phyloP scores from a whole-genome alignment of 2,329 filamentous ascomycete species.

The Sarocladium kiliense region DNA sequence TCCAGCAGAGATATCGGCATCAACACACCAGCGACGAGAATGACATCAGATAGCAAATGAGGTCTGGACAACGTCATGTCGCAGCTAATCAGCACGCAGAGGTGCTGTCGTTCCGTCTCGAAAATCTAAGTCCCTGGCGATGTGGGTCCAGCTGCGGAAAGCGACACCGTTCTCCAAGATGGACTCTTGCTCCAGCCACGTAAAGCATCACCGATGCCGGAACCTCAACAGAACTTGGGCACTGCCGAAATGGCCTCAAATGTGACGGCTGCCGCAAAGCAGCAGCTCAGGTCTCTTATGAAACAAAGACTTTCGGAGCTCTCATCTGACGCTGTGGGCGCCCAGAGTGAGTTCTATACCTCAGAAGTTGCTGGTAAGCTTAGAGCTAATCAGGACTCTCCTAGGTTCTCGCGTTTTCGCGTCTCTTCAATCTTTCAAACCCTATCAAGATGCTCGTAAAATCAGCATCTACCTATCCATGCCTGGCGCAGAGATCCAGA shows the following conservation, averaged over 20 bases:
- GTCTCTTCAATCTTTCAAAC: conserved; percentile 59
- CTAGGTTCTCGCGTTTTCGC: conserved; percentile 62
- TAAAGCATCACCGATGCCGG: not conserved
- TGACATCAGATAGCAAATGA: no score
- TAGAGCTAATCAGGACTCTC: conserved; percentile 5
- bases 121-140: not conserved
- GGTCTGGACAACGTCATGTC: not conserved
- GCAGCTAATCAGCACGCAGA: not conserved
- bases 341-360: conserved; percentile 59
- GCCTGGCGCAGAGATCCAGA: conserved; percentile 82
- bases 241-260: conserved; percentile 40
- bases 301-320: conserved; percentile 60
- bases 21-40: no score
- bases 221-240: not conserved
- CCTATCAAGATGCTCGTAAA: conserved; percentile 68
- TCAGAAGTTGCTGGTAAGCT: not conserved
- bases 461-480: conserved; percentile 92
- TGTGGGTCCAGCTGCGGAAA: not conserved
- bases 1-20: no score
- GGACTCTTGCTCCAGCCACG: not conserved
- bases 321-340: conserved; percentile 52
- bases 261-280: conserved; percentile 61
- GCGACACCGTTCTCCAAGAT: not conserved
- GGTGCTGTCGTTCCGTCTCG: not conserved
- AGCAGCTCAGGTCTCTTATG: conserved; percentile 66